Evolutionary conservation across 2,329 filamentous ascomycete species (phyloP).

Genomic region (Aureobasidium sp.): DNA sequence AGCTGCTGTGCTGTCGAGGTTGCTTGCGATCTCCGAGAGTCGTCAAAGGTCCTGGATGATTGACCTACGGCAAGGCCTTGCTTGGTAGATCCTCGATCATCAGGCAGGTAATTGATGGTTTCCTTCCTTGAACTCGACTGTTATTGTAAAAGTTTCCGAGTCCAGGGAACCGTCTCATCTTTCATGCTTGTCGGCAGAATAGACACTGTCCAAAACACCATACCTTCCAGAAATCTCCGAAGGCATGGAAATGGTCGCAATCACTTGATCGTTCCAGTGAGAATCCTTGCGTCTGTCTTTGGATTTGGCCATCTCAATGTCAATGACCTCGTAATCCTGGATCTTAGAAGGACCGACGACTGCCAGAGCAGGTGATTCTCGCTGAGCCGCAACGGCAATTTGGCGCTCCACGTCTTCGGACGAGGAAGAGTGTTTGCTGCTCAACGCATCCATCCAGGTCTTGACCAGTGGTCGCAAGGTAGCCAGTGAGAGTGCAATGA

Average conservation of each 20-base stretch:
- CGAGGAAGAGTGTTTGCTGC: not conserved
- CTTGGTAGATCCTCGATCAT: too few relatives aligned
- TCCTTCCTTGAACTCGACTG: too few relatives aligned
- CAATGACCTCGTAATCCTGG: not conserved
- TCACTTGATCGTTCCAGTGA: not conserved
- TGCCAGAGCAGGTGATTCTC: not conserved
- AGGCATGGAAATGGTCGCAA: conserved; percentile 2
- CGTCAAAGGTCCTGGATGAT: too few relatives aligned
- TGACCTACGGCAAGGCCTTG: too few relatives aligned
- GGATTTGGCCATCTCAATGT: not conserved
- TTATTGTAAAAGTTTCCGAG: too few relatives aligned
- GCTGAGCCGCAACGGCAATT: not conserved
- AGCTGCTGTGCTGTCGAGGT: too few relatives aligned
- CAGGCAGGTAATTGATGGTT: too few relatives aligned
- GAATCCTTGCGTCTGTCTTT: not conserved
- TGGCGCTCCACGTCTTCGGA: conserved; percentile 2
- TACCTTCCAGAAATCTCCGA: conserved; percentile 3
- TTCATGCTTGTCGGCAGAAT: not conserved
- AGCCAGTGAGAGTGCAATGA: conserved; percentile 19
- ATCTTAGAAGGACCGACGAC: not conserved
- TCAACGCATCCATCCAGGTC: conserved; percentile 6
- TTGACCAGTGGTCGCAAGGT: conserved; percentile 19
- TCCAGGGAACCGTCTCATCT: too few relatives aligned
- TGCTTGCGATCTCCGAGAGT: too few relatives aligned
- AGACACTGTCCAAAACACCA: conserved; percentile 3